phyloP scores from a whole-genome alignment of 768 basidiomycete species.

The Amylocystis lapponica region DNA sequence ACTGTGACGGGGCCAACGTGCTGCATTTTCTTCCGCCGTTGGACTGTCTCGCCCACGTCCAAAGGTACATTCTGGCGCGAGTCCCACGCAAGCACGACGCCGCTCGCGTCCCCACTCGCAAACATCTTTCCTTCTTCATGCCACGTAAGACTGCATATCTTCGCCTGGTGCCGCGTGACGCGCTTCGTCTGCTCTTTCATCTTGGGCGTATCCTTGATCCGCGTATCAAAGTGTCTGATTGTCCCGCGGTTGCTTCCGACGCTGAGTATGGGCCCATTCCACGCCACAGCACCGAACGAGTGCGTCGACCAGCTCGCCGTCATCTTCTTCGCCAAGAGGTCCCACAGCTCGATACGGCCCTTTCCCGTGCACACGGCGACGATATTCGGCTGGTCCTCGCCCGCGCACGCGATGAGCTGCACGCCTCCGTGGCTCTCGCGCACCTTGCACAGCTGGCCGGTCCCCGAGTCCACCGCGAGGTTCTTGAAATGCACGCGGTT shows the following conservation, averaged over 20 bases:
- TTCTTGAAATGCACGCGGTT: conserved; percentile 52
- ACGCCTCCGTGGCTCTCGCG: conserved; percentile 41
- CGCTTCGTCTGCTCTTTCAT: conserved; percentile 58
- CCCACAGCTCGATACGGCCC: conserved; percentile 72
- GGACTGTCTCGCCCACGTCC: conserved; percentile 49
- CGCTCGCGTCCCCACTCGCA: conserved; percentile 73
- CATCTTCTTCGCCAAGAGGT: conserved; percentile 50
- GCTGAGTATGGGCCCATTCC: conserved; percentile 61
- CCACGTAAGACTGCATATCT: conserved; percentile 65
- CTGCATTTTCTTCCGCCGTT: conserved; percentile 63
- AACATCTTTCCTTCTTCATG: conserved; percentile 57
- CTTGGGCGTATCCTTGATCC: conserved; percentile 40
- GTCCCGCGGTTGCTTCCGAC: conserved; percentile 63
- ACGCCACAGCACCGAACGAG: conserved; percentile 58
- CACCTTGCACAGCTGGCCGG: conserved; percentile 44
- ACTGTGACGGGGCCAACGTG: conserved; percentile 58
- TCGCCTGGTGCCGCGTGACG: conserved; percentile 60
- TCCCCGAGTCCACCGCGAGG: conserved; percentile 27
- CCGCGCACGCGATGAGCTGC: conserved; percentile 36
- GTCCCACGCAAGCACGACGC: conserved; percentile 78
- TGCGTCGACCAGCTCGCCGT: conserved; percentile 51
- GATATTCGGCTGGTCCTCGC: conserved; percentile 27
- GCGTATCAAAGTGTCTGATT: conserved; percentile 70
- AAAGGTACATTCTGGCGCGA: conserved; percentile 42
- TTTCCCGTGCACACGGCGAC: conserved; percentile 58